A percentile compares a stretch with the other conserved stretches of the same genome.
phyloP scores from a whole-genome alignment of 441 rosid species.

The Dalechampia spathulata region DNA sequence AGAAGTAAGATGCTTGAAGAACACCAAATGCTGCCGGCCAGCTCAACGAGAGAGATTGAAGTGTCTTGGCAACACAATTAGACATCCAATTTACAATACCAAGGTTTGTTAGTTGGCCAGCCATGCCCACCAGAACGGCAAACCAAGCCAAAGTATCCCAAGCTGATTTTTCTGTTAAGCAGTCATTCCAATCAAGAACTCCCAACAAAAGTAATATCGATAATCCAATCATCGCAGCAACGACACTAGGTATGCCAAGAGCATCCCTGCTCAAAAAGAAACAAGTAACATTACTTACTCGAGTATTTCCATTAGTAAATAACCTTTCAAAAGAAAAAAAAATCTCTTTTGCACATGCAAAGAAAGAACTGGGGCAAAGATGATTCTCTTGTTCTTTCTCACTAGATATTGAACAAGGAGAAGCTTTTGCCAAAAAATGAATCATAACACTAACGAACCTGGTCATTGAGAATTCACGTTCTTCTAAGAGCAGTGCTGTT shows the following conservation, averaged over 20 bases:
- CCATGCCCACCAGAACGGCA: constrained; percentile 91
- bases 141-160: constrained; percentile 99
- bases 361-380: background rate
- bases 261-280: constrained; percentile 46
- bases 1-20: constrained; percentile 85
- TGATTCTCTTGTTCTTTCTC: background rate
- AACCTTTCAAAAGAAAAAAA: background rate
- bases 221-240: constrained; percentile 89
- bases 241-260: constrained; percentile 81
- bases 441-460: too few relatives aligned
- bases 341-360: background rate
- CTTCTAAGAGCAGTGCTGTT: background rate
- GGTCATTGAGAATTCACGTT: background rate
- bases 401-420: too few relatives aligned
- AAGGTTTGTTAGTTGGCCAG: constrained; percentile 76
- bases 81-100: constrained; percentile 91
- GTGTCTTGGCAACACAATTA: constrained; percentile 50
- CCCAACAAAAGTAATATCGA: constrained; percentile 79
- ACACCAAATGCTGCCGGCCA: constrained; percentile 84
- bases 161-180: constrained; percentile 88
- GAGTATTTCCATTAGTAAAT: background rate
- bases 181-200: constrained; percentile 94
- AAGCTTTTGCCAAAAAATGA: too few relatives aligned
- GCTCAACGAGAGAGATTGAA: constrained; percentile 64
- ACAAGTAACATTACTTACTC: too few relatives aligned